A percentile compares a stretch with the other conserved stretches of the same genome.
Conservation (phyloP, 2,329 filamentous ascomycete genomes). For the Neonectria magnoliae region DNA sequence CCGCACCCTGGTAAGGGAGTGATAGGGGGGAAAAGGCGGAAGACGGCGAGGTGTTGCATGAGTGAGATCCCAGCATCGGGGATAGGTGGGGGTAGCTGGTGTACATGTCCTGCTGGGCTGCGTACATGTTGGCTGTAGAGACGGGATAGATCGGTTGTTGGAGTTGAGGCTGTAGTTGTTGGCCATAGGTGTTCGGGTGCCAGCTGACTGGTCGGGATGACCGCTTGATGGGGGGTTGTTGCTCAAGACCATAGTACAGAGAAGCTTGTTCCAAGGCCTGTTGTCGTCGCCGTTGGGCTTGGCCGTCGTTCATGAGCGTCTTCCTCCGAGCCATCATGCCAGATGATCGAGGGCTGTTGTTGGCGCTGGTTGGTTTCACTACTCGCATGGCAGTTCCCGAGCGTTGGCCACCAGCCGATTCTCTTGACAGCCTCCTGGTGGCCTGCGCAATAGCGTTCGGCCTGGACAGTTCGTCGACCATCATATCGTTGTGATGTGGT, state of each 20-base stretch:
- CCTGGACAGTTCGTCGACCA: slow-evolving; percentile 62
- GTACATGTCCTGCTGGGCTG: slow-evolving; percentile 55
- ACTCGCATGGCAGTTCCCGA: slow-evolving; percentile 65
- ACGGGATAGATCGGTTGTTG: slow-evolving; percentile 53
- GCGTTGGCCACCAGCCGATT: slow-evolving; percentile 61
- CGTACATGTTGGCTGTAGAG: slow-evolving; percentile 49
- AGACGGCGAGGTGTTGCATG: slow-evolving; percentile 66
- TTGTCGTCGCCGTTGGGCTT: slow-evolving; percentile 57
- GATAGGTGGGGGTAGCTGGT: slow-evolving; percentile 56
- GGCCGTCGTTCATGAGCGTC: slow-evolving; percentile 64
- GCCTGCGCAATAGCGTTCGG: slow-evolving; percentile 61
- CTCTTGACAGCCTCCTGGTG: slow-evolving; percentile 59
- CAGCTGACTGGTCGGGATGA: slow-evolving; percentile 75
- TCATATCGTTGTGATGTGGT: slow-evolving; percentile 49
- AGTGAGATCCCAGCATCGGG: slow-evolving; percentile 65
- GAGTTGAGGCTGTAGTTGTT: slow-evolving; percentile 50
- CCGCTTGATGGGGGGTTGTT: slow-evolving; percentile 38
- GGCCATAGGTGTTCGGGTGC: slow-evolving; percentile 72
- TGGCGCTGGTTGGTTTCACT: slow-evolving; percentile 72
- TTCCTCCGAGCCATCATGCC: slow-evolving; percentile 61
- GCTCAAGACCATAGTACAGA: slow-evolving; percentile 38
- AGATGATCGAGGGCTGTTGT: slow-evolving; percentile 72
- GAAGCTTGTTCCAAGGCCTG: slow-evolving; percentile 57
- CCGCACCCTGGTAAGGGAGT: slow-evolving; percentile 55
- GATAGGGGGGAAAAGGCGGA: slow-evolving; percentile 65